Percentiles rank a stretch among this genome's conserved stretches.
These are phyloP conservation scores for Hortiboletus campestris DNA, from an alignment of 768 basidiomycete species.

Conservation along the genomic window DNA sequence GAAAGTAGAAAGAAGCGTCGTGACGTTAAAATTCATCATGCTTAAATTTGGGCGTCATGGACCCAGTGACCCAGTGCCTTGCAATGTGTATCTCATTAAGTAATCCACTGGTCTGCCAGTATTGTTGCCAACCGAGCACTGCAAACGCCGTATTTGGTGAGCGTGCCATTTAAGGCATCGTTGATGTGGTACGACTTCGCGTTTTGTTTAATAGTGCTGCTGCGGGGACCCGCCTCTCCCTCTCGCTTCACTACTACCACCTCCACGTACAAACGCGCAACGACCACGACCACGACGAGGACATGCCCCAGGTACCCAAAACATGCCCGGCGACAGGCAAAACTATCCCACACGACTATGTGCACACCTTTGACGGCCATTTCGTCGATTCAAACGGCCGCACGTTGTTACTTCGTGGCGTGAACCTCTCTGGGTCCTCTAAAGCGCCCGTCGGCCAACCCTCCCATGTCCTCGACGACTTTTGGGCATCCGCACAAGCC, in stretches of 20 bases:
- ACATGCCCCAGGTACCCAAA: conserved; percentile 22
- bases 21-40: not conserved
- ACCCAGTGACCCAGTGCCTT: no score
- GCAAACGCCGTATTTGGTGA: not conserved
- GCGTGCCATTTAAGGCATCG: conserved; percentile 9
- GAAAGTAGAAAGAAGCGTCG: not conserved
- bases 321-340: conserved; percentile 20
- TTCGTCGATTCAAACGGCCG: conserved; percentile 77
- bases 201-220: not conserved
- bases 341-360: conserved; percentile 32
- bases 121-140: not conserved
- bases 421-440: conserved; percentile 87
- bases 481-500: conserved; percentile 78
- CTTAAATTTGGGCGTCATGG: not conserved
- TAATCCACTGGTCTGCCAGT: no score
- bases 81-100: no score
- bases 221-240: not conserved
- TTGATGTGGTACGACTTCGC: conserved; percentile 22
- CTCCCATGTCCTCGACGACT: conserved; percentile 64
- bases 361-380: conserved; percentile 64
- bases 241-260: not conserved
- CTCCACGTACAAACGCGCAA: not conserved
- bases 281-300: conserved; percentile 3
- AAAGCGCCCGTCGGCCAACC: conserved; percentile 79
- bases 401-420: conserved; percentile 84